A percentile compares a stretch with the other conserved stretches of the same genome.
phyloP scores from a whole-genome alignment of 2,329 filamentous ascomycete genomes.

The Aureobasidium subglaciale region DNA sequence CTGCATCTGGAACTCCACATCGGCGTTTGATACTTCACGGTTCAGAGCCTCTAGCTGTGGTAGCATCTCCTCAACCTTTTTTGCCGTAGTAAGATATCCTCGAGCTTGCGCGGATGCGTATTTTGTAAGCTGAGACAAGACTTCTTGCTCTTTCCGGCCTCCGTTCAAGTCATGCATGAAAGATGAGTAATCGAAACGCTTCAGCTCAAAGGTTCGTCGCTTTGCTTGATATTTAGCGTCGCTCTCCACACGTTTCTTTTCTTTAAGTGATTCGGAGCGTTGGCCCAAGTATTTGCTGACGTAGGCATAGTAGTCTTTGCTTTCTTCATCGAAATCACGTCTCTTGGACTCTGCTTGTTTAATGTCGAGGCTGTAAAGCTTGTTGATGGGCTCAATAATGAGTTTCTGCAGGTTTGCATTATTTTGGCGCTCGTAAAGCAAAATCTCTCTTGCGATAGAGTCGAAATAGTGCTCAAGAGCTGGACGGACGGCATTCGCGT shows the following conservation, averaged over 20 bases:
- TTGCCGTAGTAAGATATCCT: constrained; percentile 72
- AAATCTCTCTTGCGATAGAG: constrained; percentile 86
- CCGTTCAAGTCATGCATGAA: constrained; percentile 99
- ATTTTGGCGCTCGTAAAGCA: constrained; percentile 80
- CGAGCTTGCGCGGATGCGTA: constrained; percentile 87
- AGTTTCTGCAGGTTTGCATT: constrained; percentile 78
- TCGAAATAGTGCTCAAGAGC: constrained; percentile 98
- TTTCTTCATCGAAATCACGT: constrained; percentile 97
- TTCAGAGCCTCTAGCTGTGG: constrained; percentile 86
- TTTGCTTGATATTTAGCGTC: constrained; percentile 96
- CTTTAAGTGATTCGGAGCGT: constrained; percentile 88
- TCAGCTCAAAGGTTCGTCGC: constrained; percentile 89
- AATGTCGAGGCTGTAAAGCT: constrained; percentile 90
- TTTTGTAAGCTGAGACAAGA: constrained; percentile 86
- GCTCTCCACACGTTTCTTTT: constrained; percentile 92
- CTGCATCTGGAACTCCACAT: constrained; percentile 95
- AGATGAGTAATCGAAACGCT: constrained; percentile 96
- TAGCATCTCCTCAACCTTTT: constrained; percentile 77
- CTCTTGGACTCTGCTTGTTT: constrained; percentile 96
- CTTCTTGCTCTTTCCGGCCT: constrained; percentile 95
- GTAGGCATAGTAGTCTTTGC: constrained; percentile 96
- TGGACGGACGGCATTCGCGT: constrained; percentile 93
- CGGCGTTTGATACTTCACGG: constrained; percentile 81
- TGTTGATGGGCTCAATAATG: constrained; percentile 88
- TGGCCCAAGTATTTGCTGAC: constrained; percentile 94